These are phyloP conservation scores for Cucurbita pepo DNA, from an alignment of 306 rosid genomes.

Conservation along the genomic window DNA sequence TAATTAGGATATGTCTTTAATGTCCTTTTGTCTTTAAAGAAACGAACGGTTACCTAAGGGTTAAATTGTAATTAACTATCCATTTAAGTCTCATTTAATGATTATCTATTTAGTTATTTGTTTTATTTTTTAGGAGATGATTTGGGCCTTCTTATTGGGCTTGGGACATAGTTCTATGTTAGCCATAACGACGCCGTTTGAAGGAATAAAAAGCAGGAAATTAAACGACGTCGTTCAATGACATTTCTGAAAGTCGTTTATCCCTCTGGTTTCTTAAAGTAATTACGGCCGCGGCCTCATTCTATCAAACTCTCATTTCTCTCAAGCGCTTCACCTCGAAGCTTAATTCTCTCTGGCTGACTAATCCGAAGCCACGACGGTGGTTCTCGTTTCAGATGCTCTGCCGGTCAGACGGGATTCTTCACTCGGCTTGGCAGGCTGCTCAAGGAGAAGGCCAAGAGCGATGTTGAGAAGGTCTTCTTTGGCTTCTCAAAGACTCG, in stretches of 20 bases:
- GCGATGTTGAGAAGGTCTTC: conserved; percentile 79
- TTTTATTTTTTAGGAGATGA: neutral
- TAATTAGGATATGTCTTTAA: too few species aligned
- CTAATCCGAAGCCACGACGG: neutral
- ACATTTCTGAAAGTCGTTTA: neutral
- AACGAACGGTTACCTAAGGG: too few species aligned
- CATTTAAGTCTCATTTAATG: too few species aligned
- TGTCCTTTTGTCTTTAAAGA: too few species aligned
- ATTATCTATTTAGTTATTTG: too few species aligned
- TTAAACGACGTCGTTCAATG: neutral
- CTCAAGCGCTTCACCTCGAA: conserved; percentile 16
- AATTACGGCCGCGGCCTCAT: conserved; percentile 37
- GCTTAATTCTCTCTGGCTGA: conserved; percentile 9
- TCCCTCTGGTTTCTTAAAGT: neutral
- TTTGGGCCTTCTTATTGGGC: neutral
- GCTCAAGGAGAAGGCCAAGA: conserved; percentile 79
- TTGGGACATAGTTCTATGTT: neutral
- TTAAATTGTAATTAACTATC: too few species aligned
- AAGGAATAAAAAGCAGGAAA: neutral
- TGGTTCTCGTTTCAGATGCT: conserved; percentile 39
- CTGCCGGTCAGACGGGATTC: conserved; percentile 68
- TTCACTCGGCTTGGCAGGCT: conserved; percentile 65
- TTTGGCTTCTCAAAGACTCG: conserved; percentile 85
- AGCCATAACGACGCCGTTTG: neutral
- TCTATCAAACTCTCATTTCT: conserved; percentile 25